These are phyloP conservation scores for Hygrocybe punicea DNA, from an alignment of 768 basidiomycete genomes.

Conservation along the genomic window DNA sequence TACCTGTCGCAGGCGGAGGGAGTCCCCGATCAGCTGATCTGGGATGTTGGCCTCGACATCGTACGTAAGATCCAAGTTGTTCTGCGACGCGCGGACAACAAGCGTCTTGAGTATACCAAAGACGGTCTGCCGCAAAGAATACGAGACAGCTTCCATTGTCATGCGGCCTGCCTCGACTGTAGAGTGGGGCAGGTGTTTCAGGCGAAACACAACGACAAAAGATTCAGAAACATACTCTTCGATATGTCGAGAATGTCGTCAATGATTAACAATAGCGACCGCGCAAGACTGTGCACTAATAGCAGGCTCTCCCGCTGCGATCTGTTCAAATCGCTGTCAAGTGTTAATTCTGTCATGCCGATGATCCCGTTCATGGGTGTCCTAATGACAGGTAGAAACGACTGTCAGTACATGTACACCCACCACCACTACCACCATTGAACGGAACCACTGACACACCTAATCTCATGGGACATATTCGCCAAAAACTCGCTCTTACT, in stretches of 20 bases:
- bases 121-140: slow-evolving; percentile 93
- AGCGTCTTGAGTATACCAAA: slow-evolving; percentile 98
- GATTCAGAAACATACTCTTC: slow-evolving; percentile 68
- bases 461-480: slow-evolving; percentile 96
- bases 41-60: slow-evolving; percentile 95
- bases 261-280: slow-evolving; percentile 91
- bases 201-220: slow-evolving; percentile 4
- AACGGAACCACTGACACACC: slow-evolving; percentile 49
- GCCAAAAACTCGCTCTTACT: slow-evolving; percentile 98
- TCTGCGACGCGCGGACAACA: slow-evolving; percentile 95
- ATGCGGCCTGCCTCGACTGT: slow-evolving; percentile 97
- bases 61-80: slow-evolving; percentile 93
- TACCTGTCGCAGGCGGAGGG: slow-evolving; percentile 88
- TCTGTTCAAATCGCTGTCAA: slow-evolving; percentile 92
- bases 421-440: too few species aligned
- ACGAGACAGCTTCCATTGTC: slow-evolving; percentile 99
- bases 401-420: slow-evolving; percentile 3
- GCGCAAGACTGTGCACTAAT: slow-evolving; percentile 91
- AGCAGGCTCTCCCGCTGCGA: slow-evolving; percentile 94
- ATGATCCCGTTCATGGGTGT: slow-evolving; percentile 99
- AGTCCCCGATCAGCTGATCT: slow-evolving; percentile 95
- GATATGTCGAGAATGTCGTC: slow-evolving; percentile 99
- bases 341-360: slow-evolving; percentile 97
- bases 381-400: slow-evolving; percentile 39
- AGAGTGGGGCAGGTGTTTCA: slow-evolving; percentile 15